Evolutionary conservation across 1,284 basidiomycete genomes (phyloP).

Genomic region (Earliella scabrosa): DNA sequence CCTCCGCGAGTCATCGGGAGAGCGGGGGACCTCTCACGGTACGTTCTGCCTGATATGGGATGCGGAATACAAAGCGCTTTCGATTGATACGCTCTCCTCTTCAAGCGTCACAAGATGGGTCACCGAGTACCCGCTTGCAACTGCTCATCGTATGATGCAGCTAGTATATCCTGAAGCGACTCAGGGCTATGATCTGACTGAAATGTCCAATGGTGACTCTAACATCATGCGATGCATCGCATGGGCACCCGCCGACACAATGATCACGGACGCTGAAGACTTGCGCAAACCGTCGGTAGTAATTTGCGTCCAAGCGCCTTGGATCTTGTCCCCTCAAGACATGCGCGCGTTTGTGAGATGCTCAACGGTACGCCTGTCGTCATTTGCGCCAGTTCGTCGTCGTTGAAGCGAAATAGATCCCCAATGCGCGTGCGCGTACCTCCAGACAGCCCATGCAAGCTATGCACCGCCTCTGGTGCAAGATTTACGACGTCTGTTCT

Average conservation of each 20-base stretch:
- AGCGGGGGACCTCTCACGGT: constrained; percentile 10
- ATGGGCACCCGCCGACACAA: constrained; percentile 46
- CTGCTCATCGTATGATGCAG: constrained; percentile 56
- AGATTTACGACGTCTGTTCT: constrained; percentile 73
- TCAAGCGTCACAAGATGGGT: constrained; percentile 47
- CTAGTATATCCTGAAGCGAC: constrained; percentile 48
- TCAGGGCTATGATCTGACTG: constrained; percentile 45
- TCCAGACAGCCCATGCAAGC: neutral
- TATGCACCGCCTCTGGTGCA: neutral
- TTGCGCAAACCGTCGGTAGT: constrained; percentile 43
- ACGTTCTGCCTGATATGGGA: neutral
- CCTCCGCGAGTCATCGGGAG: constrained; percentile 1
- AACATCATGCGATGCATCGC: constrained; percentile 49
- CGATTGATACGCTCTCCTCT: neutral
- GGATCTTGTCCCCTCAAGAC: constrained; percentile 60
- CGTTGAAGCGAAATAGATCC: too few species aligned
- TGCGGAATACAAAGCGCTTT: too few species aligned
- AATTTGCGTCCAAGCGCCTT: constrained; percentile 68
- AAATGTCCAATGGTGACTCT: constrained; percentile 40
- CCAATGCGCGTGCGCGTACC: neutral
- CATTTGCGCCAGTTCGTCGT: too few species aligned
- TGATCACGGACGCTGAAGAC: constrained; percentile 19
- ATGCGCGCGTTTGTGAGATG: constrained; percentile 56
- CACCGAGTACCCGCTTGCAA: constrained; percentile 56
- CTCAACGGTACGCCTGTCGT: constrained; percentile 49